These are phyloP conservation scores for Phytophthora europaea DNA, from an alignment of 352 stramenopile species.

Conservation along the genomic window DNA sequence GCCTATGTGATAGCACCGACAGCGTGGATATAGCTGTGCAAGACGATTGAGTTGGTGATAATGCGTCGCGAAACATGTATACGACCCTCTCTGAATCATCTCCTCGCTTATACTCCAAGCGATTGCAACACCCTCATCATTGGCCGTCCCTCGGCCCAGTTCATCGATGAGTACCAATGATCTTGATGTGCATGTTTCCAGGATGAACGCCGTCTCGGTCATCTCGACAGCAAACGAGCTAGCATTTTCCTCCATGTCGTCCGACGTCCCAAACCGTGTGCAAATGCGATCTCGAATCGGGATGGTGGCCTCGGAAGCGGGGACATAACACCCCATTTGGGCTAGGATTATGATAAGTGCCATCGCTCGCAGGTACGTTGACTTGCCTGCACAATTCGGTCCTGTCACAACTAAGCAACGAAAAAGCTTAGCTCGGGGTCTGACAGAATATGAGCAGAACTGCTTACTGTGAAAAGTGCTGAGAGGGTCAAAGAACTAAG, in stretches of 20 bases:
- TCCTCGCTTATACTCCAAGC: constrained; percentile 91
- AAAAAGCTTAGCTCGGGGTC: constrained; percentile 19
- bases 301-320: constrained; percentile 82
- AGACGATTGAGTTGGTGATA: constrained; percentile 86
- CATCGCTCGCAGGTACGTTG: constrained; percentile 87
- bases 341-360: constrained; percentile 92
- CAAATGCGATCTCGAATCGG: constrained; percentile 91
- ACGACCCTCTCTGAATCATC: constrained; percentile 72
- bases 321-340: constrained; percentile 94
- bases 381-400: constrained; percentile 93
- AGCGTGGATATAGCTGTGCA: constrained; percentile 68
- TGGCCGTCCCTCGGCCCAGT: constrained; percentile 90
- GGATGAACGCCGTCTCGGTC: constrained; percentile 89
- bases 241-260: constrained; percentile 95
- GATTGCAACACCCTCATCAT: constrained; percentile 89
- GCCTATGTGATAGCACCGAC: constrained; percentile 79
- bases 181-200: constrained; percentile 72
- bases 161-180: constrained; percentile 94
- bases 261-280: constrained; percentile 92
- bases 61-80: constrained; percentile 93
- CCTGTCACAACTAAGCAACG: constrained; percentile 85
- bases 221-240: constrained; percentile 95
- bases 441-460: neutral
- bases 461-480: constrained; percentile 77
- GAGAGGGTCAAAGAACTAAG: constrained; percentile 77